phyloP scores from a whole-genome alignment of 2,329 filamentous ascomycete species.

The Tolypocladium endophyticum region DNA sequence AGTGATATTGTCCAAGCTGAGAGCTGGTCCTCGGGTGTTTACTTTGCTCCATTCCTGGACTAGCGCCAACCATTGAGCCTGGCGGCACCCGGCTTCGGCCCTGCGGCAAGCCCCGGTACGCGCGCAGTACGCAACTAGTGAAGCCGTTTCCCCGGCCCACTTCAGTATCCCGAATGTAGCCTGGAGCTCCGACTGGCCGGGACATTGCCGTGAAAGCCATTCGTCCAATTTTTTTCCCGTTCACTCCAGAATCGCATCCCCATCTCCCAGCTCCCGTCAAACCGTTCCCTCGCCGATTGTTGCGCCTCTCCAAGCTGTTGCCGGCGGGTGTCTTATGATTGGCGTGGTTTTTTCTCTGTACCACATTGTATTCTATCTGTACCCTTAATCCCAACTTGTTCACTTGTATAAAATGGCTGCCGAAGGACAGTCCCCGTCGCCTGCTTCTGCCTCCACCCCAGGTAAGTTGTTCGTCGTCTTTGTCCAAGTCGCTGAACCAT shows the following conservation, averaged over 20 bases:
- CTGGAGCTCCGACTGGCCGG: slow-evolving; percentile 11
- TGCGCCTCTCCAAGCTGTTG: slow-evolving; percentile 11
- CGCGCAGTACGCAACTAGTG: neutral
- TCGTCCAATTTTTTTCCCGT: slow-evolving; percentile 20
- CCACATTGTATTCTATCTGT: slow-evolving; percentile 7
- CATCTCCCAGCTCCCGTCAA: slow-evolving; percentile 7
- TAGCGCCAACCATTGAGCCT: slow-evolving; percentile 8
- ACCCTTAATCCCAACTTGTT: slow-evolving; percentile 2
- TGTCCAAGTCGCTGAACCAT: neutral
- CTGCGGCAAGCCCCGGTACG: slow-evolving; percentile 1
- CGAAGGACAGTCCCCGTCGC: slow-evolving; percentile 10
- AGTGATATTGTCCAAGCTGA: neutral
- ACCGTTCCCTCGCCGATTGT: slow-evolving; percentile 3
- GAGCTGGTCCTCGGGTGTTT: slow-evolving; percentile 12
- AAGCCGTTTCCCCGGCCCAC: neutral
- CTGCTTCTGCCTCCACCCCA: slow-evolving; percentile 13
- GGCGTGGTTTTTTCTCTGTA: slow-evolving; percentile 9
- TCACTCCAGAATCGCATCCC: slow-evolving; percentile 10
- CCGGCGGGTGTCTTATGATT: slow-evolving; percentile 17
- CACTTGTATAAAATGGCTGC: slow-evolving; percentile 19
- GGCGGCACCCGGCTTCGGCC: neutral
- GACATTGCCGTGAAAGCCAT: slow-evolving; percentile 14
- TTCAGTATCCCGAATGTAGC: slow-evolving; percentile 1
- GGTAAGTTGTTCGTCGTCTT: slow-evolving; percentile 5
- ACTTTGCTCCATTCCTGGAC: slow-evolving; percentile 17